A percentile compares a stretch with the other conserved stretches of the same genome.
These are phyloP conservation scores for Suillus subaureus DNA, from an alignment of 768 basidiomycete species.

Conservation along the genomic window DNA sequence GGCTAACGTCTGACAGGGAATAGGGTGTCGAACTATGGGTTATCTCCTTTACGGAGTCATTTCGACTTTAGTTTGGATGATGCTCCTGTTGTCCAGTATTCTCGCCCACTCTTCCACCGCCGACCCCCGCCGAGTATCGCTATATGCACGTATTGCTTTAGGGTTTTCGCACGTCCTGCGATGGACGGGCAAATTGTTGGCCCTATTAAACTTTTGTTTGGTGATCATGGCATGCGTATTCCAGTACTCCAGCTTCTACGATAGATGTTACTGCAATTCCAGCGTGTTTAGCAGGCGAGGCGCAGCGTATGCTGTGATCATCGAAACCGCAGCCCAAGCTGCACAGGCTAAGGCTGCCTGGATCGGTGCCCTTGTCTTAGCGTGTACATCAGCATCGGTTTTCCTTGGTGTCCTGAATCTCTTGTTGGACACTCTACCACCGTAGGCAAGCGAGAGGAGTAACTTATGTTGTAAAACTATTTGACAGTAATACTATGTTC, in stretches of 20 bases:
- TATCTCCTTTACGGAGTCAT: constrained; percentile 24
- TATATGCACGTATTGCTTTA: constrained; percentile 7
- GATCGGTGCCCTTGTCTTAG: constrained; percentile 39
- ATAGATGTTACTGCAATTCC: constrained; percentile 26
- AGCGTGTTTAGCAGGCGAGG: constrained; percentile 19
- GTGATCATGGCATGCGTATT: constrained; percentile 20
- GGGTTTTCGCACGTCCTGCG: constrained; percentile 14
- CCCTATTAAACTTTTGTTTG: constrained; percentile 19
- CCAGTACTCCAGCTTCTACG: constrained; percentile 26
- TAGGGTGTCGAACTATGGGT: constrained; percentile 25
- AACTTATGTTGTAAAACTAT: constrained; percentile 5
- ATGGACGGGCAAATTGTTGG: constrained; percentile 20
- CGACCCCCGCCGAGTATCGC: not conserved
- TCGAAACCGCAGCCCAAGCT: constrained; percentile 16
- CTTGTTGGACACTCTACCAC: constrained; percentile 19
- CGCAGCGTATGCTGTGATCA: not conserved
- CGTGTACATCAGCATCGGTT: constrained; percentile 21
- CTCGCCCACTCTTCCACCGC: constrained; percentile 1
- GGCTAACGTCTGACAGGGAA: not conserved
- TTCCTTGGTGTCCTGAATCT: constrained; percentile 34
- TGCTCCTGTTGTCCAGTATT: constrained; percentile 19
- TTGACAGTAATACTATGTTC: not conserved
- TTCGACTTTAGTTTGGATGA: constrained; percentile 24
- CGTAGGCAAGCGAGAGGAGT: not conserved
- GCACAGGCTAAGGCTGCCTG: constrained; percentile 33